These are phyloP conservation scores for Saitozyma podzolica DNA, from an alignment of 768 basidiomycete species.

Conservation along the genomic window DNA sequence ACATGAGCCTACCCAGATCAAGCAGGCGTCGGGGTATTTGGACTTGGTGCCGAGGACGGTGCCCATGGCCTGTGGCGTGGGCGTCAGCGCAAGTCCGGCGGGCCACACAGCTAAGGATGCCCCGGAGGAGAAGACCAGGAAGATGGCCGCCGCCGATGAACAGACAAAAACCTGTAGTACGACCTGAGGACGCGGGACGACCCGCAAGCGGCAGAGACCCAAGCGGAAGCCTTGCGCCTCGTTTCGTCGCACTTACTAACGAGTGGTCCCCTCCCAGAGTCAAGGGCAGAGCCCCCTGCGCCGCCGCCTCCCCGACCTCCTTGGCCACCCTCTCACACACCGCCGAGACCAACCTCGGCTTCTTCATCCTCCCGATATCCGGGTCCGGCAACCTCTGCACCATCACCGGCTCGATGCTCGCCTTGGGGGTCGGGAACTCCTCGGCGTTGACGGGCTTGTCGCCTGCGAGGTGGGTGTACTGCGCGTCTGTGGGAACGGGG, in stretches of 20 bases:
- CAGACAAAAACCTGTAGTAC: no score
- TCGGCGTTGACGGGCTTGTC: conserved; percentile 17
- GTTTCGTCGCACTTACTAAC: conserved; percentile 59
- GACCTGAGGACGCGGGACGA: no score
- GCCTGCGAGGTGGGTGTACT: conserved; percentile 50
- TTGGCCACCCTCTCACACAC: conserved; percentile 78
- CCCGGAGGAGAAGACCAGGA: no score
- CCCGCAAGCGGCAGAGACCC: neutral
- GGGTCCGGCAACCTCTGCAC: conserved; percentile 59
- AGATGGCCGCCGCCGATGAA: no score
- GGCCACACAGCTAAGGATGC: neutral
- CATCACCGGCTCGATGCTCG: neutral
- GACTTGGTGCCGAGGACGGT: conserved; percentile 85
- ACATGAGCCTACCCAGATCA: conserved; percentile 66
- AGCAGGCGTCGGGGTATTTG: conserved; percentile 61
- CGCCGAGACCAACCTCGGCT: conserved; percentile 79
- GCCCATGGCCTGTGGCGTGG: conserved; percentile 70
- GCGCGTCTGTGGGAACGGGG: conserved; percentile 21
- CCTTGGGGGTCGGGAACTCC: neutral
- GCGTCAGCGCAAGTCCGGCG: conserved; percentile 1
- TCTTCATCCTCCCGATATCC: conserved; percentile 84
- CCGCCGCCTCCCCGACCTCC: conserved; percentile 71
- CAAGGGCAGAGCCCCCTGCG: conserved; percentile 77
- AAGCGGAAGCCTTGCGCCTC: neutral
- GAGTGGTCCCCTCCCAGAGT: conserved; percentile 97